phyloP scores from a whole-genome alignment of 306 rosid genomes.

The Inga laurina region DNA sequence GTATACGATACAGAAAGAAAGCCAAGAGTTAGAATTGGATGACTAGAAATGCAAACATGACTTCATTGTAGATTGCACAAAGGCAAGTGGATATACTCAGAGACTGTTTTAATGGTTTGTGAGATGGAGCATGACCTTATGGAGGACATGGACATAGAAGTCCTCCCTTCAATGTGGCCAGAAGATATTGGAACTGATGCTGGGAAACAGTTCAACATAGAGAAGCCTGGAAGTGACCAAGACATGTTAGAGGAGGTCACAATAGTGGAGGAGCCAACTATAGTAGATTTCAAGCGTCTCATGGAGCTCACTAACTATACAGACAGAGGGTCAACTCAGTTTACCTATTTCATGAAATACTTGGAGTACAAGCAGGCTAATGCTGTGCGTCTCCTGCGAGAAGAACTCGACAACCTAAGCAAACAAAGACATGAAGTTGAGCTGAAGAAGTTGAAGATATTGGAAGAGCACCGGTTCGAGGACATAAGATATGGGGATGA shows the following conservation, averaged over 20 bases:
- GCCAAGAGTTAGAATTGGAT: neutral
- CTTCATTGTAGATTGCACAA: neutral
- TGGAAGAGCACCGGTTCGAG: slow-evolving; percentile 80
- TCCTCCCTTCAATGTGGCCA: slow-evolving; percentile 92
- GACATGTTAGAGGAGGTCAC: slow-evolving; percentile 88
- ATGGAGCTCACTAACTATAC: slow-evolving; percentile 71
- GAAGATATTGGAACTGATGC: slow-evolving; percentile 71
- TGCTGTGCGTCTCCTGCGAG: slow-evolving; percentile 71
- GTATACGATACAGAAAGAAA: neutral
- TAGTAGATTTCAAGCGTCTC: slow-evolving; percentile 80
- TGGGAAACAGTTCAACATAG: slow-evolving; percentile 80
- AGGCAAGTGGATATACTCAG: slow-evolving; percentile 37
- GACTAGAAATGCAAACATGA: slow-evolving; percentile 3
- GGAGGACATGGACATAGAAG: slow-evolving; percentile 78
- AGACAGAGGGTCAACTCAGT: slow-evolving; percentile 79
- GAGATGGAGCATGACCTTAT: slow-evolving; percentile 67
- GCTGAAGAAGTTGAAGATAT: slow-evolving; percentile 77
- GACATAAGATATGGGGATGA: slow-evolving; percentile 65
- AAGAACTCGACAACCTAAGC: slow-evolving; percentile 78
- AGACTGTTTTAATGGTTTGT: slow-evolving; percentile 46
- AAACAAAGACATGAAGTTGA: slow-evolving; percentile 74
- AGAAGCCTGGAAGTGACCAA: slow-evolving; percentile 72
- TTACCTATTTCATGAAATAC: slow-evolving; percentile 68
- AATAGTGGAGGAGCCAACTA: slow-evolving; percentile 66
- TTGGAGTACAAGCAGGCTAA: slow-evolving; percentile 90